phyloP scores from a whole-genome alignment of 1,139 yeast species.

The Wickerhamomyces sp. region DNA sequence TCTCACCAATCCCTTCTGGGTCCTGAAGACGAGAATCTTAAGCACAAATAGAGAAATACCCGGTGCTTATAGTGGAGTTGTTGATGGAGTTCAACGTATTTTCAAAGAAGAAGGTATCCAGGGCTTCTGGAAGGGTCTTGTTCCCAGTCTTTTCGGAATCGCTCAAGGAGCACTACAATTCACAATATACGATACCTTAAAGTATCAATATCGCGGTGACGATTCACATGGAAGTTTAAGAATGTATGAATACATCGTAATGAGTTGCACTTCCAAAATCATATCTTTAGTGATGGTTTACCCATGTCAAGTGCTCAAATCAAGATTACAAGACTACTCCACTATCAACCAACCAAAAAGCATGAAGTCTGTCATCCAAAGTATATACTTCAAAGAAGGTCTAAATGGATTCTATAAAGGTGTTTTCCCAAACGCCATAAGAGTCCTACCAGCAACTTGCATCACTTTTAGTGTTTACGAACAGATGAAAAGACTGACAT shows the following conservation, averaged over 20 bases:
- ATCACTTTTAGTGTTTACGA: slow-evolving; percentile 68
- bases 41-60: slow-evolving; percentile 37
- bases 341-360: slow-evolving; percentile 27
- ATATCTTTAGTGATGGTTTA: slow-evolving; percentile 66
- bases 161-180: slow-evolving; percentile 88
- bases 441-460: slow-evolving; percentile 75
- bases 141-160: slow-evolving; percentile 80
- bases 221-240: slow-evolving; percentile 30
- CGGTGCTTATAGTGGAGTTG: slow-evolving; percentile 53
- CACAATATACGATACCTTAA: slow-evolving; percentile 75
- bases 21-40: slow-evolving; percentile 79
- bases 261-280: slow-evolving; percentile 69
- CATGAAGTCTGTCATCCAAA: slow-evolving; percentile 45
- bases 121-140: slow-evolving; percentile 79
- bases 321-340: slow-evolving; percentile 64
- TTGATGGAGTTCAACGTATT: slow-evolving; percentile 53
- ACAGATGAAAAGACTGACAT: slow-evolving; percentile 28
- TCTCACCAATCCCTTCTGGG: slow-evolving; percentile 91
- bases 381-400: slow-evolving; percentile 44
- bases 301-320: slow-evolving; percentile 79
- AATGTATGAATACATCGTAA: slow-evolving; percentile 52
- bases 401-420: slow-evolving; percentile 74
- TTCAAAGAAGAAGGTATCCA: slow-evolving; percentile 55
- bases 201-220: slow-evolving; percentile 29
- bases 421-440: slow-evolving; percentile 48